Evolutionary conservation across 495 filamentous ascomycete species (phyloP).

Genomic region (Daldinia concentrica): DNA sequence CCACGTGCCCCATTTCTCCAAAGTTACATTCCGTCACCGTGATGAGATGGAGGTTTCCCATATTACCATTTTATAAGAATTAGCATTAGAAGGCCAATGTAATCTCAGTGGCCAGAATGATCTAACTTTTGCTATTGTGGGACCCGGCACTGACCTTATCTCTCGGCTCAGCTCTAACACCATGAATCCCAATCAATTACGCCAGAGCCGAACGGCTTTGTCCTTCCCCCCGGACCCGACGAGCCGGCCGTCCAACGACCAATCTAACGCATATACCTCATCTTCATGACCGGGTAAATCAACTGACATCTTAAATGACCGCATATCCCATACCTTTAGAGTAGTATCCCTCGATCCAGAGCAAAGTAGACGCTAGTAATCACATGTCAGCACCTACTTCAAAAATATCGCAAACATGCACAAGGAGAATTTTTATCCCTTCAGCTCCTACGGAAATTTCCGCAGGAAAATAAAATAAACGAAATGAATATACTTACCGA

Average conservation of each 20-base stretch:
- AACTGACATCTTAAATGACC: constrained; percentile 79
- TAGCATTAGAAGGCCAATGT: constrained; percentile 15
- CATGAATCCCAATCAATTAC: constrained; percentile 51
- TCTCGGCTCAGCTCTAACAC: constrained; percentile 29
- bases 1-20: constrained; percentile 13
- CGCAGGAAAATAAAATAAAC: background rate
- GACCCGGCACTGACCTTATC: constrained; percentile 29
- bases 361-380: constrained; percentile 70
- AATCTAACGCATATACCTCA: constrained; percentile 92
- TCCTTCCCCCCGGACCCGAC: constrained; percentile 94
- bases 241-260: constrained; percentile 84
- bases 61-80: constrained; percentile 10
- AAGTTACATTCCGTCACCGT: constrained; percentile 16
- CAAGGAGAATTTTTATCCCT: background rate
- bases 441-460: background rate
- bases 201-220: constrained; percentile 88
- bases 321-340: constrained; percentile 91
- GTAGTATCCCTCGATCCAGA: constrained; percentile 93
- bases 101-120: constrained; percentile 15
- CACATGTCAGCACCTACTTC: constrained; percentile 21
- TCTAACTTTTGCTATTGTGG: constrained; percentile 7
- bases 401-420: background rate
- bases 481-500: constrained; percentile 52
- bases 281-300: constrained; percentile 95
- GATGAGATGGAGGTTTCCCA: constrained; percentile 8